Evolutionary conservation across 208 protist genomes (phyloP).

Genomic region (Wallacemonas rigidus): DNA sequence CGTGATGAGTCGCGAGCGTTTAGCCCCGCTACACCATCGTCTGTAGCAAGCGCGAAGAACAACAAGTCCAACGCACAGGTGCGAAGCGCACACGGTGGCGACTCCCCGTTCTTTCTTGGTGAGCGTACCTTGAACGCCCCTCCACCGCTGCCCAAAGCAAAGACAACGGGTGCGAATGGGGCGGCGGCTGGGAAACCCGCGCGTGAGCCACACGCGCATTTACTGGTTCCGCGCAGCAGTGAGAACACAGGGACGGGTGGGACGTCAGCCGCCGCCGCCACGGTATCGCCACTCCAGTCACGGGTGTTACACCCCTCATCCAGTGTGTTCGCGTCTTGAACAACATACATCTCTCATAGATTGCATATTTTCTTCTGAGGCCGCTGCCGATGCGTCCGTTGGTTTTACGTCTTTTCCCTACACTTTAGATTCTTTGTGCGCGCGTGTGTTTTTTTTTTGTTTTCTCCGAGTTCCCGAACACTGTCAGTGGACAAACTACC

Average conservation of each 20-base stretch:
- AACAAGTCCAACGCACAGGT: too few species aligned
- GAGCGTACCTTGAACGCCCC: constrained; percentile 5
- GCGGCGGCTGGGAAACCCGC: background rate
- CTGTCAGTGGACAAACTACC: background rate
- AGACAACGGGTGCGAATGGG: background rate
- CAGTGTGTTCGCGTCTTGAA: constrained; percentile 3
- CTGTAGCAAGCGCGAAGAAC: background rate
- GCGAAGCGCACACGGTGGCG: background rate
- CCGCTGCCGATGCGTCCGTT: background rate
- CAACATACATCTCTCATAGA: background rate
- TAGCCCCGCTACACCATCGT: background rate
- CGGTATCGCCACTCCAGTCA: background rate
- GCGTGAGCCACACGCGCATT: constrained; percentile 8
- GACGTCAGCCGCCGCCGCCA: background rate
- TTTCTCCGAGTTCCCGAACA: constrained; percentile 8
- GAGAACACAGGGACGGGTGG: background rate
- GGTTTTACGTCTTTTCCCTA: background rate
- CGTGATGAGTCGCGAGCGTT: background rate
- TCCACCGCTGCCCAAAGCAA: background rate
- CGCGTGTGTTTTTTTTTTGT: constrained; percentile 17
- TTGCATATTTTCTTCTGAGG: background rate
- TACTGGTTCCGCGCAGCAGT: background rate
- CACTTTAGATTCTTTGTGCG: constrained; percentile 16
- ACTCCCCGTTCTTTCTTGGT: background rate
- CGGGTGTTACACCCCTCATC: background rate